These are phyloP conservation scores for Rhododendron simsii DNA, from an alignment of 148 eudicot species.

Conservation along the genomic window DNA sequence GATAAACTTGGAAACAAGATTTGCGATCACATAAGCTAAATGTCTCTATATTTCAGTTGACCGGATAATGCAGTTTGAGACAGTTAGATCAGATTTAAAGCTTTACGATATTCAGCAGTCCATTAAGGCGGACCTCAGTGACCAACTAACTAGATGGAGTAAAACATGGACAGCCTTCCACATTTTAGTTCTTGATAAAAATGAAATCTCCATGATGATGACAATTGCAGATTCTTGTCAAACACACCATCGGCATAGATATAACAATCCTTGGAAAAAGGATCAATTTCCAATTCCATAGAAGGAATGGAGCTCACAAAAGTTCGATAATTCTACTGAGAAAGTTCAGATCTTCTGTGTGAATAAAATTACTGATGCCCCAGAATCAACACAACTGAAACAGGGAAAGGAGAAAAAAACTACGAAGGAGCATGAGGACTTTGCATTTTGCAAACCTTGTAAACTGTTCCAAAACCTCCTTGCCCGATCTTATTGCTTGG, in stretches of 20 bases:
- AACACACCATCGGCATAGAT: not conserved
- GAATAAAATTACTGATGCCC: not conserved
- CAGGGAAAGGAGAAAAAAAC: not conserved
- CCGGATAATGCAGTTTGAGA: not conserved
- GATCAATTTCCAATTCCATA: not conserved
- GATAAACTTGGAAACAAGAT: not conserved
- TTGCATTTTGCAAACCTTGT: conserved; percentile 47
- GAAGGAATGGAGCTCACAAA: not conserved
- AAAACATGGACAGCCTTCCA: not conserved
- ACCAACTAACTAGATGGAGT: not conserved
- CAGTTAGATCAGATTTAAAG: not conserved
- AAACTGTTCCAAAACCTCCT: conserved; percentile 89
- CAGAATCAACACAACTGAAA: not conserved
- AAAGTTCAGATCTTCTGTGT: not conserved
- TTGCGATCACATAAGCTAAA: not conserved
- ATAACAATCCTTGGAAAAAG: not conserved
- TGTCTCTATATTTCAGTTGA: not conserved
- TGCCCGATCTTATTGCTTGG: conserved; percentile 61
- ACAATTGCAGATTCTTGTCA: not conserved
- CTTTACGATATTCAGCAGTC: not conserved
- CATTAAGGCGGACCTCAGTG: not conserved
- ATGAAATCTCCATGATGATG: not conserved
- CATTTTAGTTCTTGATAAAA: not conserved
- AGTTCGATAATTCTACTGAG: not conserved
- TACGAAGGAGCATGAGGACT: not conserved